Percentiles rank a stretch among this genome's conserved stretches.
Evolutionary conservation across 805 yeast species (phyloP).

Genomic region (Brettanomyces sp.): DNA sequence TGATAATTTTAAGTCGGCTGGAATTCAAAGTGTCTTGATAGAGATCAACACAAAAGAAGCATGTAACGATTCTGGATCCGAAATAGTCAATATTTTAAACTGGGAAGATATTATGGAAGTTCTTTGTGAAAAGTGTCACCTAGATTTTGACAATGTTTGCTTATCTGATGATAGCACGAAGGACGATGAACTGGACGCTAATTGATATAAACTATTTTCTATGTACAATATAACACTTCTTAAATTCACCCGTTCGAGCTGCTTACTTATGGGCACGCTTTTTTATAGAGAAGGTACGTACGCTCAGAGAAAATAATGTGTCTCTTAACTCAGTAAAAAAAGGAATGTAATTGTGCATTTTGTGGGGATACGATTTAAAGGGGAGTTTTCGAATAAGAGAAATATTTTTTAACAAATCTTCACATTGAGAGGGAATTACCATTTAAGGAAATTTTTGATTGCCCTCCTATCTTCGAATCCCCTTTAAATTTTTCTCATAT

Average conservation of each 20-base stretch:
- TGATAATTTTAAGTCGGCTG: constrained; percentile 10
- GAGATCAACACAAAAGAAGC: constrained; percentile 17
- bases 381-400: no score
- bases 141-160: constrained; percentile 27
- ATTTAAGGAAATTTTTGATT: no score
- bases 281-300: no score
- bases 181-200: constrained; percentile 5
- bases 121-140: constrained; percentile 20
- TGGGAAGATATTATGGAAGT: constrained; percentile 30
- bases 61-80: constrained; percentile 6
- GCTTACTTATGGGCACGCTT: no score
- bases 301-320: no score
- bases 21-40: constrained; percentile 14
- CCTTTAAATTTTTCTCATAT: not conserved
- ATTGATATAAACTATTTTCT: not conserved
- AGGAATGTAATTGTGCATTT: no score
- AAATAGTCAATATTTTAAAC: constrained; percentile 16
- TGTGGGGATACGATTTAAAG: no score
- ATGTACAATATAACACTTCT: no score
- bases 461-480: not conserved
- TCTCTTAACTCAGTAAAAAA: no score
- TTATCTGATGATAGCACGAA: constrained; percentile 16
- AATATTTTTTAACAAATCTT: no score
- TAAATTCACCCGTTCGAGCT: no score
- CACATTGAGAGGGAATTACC: no score